Base-by-base conservation (phyloP, 1,284 basidiomycete genomes). In the Ceratobasidium sp. region DNA sequence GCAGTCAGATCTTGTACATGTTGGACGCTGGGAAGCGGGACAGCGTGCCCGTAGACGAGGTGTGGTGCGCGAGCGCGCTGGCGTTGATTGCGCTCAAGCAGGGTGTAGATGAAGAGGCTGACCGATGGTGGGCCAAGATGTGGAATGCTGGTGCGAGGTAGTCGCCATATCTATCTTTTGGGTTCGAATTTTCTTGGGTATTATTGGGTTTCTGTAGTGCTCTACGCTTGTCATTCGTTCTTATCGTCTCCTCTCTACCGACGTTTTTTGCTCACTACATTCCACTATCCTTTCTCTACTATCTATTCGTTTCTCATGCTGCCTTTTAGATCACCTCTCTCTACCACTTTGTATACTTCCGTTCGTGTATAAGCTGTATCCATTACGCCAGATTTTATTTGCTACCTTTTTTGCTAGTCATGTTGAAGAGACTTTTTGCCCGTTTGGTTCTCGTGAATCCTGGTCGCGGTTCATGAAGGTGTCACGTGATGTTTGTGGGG, bases 1-100 rank as follows among this genome's bases (percentile, higher is more conserved):
- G 68, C 41, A 71, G 68, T 27, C 68, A 71, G 68, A 71, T 71
- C 41, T 29, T 71, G 19, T 71, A 48, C 27, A 71, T 71, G 53
- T 39, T 71, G 24, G 68, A 71, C 31, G 68, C 68, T 3, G 68
- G 54, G 41, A 71, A 71, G 34, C 54, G 68, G 19, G 68, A 71
- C n/a, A 56, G 56, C 19, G 29, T 71, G 3, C 24, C 29, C 27
- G 56, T 71, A 2, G 68, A 71, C n/a, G 68, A 71, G 54, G 54
- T 71, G 68, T 71, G 68, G 68, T 71, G 68, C 19, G 41, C 53
- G 56, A 61, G 68, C 16, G 68, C 68, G 2, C 37, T 71, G 54
- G 68, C 68, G 54, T 54, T 71, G 27, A 51, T 71, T 51, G 54
- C 68, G 24, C 56, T 71, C 5, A 71, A 61, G 34, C 68, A 71